These are phyloP conservation scores for Penicillium subrubescens DNA, from an alignment of 495 filamentous ascomycete genomes.

Conservation along the genomic window DNA sequence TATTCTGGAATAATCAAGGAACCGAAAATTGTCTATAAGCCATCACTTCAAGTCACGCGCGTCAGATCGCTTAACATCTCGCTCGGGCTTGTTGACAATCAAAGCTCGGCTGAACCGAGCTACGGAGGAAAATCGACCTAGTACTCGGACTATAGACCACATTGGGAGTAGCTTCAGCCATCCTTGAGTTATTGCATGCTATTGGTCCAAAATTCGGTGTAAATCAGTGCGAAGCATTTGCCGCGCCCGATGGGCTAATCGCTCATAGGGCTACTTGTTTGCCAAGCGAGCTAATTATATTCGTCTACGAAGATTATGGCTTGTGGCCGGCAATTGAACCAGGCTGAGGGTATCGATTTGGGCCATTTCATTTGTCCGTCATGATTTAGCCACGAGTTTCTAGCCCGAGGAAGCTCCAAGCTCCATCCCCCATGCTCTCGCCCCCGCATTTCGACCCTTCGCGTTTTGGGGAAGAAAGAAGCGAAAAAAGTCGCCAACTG, in stretches of 20 bases:
- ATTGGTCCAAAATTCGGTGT: slow-evolving; percentile 7
- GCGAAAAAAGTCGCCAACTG: not conserved
- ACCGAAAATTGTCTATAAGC: not conserved
- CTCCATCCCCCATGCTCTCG: slow-evolving; percentile 5
- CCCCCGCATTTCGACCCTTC: slow-evolving; percentile 10
- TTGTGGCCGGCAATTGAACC: slow-evolving; percentile 14
- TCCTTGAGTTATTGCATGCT: not conserved
- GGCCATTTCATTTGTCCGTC: not conserved
- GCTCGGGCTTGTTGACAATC: not conserved
- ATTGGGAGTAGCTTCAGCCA: not conserved
- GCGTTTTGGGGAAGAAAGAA: slow-evolving; percentile 2
- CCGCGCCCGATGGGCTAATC: not conserved
- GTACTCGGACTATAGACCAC: not conserved
- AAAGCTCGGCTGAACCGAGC: not conserved
- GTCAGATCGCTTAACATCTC: not conserved
- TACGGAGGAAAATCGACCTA: not conserved
- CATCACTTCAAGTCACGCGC: not conserved
- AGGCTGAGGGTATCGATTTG: not conserved
- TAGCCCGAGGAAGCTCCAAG: not conserved
- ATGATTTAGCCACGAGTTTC: not conserved
- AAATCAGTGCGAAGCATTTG: slow-evolving; percentile 17
- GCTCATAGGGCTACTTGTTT: not conserved
- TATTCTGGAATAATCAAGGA: not conserved
- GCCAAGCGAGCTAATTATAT: not conserved
- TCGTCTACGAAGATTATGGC: not conserved